phyloP scores from a whole-genome alignment of 1,139 yeast genomes.

The Geotrichum candidum region DNA sequence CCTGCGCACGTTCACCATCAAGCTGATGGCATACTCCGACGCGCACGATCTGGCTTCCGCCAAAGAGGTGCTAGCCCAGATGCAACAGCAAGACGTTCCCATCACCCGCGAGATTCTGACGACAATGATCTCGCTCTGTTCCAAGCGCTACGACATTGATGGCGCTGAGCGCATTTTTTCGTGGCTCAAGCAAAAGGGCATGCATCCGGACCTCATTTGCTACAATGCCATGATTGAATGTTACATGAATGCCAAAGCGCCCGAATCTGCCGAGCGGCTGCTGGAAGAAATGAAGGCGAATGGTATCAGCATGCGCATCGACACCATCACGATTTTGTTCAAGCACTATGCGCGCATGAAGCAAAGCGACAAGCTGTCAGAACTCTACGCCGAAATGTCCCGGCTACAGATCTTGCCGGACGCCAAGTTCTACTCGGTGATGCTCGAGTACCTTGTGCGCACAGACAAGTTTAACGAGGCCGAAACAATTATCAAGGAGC shows the following conservation, averaged over 20 bases:
- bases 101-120: conserved; percentile 27
- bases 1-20: conserved; percentile 25
- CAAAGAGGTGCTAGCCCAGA: conserved; percentile 27
- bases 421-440: conserved; percentile 25
- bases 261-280: conserved; percentile 22
- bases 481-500: conserved; percentile 21
- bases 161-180: conserved; percentile 29
- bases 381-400: conserved; percentile 11
- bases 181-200: conserved; percentile 25
- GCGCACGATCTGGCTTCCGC: conserved; percentile 31
- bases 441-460: conserved; percentile 24
- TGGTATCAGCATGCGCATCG: conserved; percentile 22
- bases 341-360: conserved; percentile 21
- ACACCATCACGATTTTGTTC: conserved; percentile 28
- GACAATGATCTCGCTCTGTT: conserved; percentile 30
- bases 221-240: conserved; percentile 29
- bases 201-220: conserved; percentile 27
- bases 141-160: conserved; percentile 28
- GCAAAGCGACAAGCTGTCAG: conserved; percentile 1
- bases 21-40: conserved; percentile 30
- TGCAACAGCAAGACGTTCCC: conserved; percentile 26
- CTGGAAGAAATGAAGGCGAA: conserved; percentile 21
- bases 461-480: conserved; percentile 20
- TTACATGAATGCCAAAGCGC: conserved; percentile 22
- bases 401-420: conserved; percentile 23